A percentile compares a stretch with the other conserved stretches of the same genome.
Evolutionary conservation across 2,329 filamentous ascomycete genomes (phyloP).

Genomic region (Aspergillus niger): DNA sequence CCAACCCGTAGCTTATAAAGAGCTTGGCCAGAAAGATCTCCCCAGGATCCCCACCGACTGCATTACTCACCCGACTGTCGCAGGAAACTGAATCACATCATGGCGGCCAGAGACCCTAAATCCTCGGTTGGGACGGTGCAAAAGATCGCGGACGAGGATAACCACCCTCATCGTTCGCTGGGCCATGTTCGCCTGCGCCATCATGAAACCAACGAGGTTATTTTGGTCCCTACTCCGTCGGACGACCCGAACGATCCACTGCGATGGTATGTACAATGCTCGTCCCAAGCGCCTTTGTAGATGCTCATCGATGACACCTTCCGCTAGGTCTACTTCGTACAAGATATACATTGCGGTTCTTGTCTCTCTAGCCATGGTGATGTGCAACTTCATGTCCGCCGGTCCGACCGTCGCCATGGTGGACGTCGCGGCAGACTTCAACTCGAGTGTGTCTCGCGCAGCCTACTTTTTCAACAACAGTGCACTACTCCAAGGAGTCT

Average conservation of each 20-base stretch:
- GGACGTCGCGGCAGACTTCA: slow-evolving; percentile 52
- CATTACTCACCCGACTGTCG: not conserved
- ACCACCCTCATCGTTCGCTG: not conserved
- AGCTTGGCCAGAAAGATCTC: not conserved
- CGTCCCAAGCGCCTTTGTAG: too few relatives aligned
- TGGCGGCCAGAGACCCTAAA: not conserved
- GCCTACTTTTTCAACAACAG: slow-evolving; percentile 60
- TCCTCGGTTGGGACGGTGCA: not conserved
- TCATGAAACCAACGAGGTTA: not conserved
- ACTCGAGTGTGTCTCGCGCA: slow-evolving; percentile 35
- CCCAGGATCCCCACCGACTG: not conserved
- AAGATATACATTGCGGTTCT: slow-evolving; percentile 48
- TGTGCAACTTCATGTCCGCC: slow-evolving; percentile 61
- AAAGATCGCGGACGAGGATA: not conserved
- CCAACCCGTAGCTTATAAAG: not conserved
- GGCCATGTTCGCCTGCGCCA: not conserved
- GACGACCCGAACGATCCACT: not conserved
- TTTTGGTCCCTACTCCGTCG: not conserved
- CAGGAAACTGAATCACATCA: not conserved
- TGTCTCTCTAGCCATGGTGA: slow-evolving; percentile 51
- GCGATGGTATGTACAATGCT: not conserved
- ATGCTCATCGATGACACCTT: not conserved
- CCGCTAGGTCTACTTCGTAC: slow-evolving; percentile 9
- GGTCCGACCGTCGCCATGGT: slow-evolving; percentile 57
- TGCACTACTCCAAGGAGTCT: slow-evolving; percentile 53